phyloP scores from a whole-genome alignment of 257 asterid species.

The Ehretia macrophylla region DNA sequence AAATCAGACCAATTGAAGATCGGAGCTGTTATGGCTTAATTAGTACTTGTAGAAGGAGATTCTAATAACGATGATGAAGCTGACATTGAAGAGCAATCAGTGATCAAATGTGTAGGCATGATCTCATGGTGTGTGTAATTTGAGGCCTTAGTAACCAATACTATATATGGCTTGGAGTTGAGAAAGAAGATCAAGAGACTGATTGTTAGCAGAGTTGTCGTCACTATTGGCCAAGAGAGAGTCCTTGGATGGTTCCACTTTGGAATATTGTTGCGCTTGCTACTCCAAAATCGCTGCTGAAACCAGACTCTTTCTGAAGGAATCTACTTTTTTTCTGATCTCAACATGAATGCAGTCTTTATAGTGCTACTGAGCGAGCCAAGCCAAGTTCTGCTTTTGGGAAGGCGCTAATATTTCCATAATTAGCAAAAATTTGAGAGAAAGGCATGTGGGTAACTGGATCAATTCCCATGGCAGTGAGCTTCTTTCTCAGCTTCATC shows the following conservation, averaged over 20 bases:
- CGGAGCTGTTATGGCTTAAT: constrained; percentile 28
- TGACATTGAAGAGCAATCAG: constrained; percentile 25
- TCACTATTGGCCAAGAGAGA: constrained; percentile 9
- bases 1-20: constrained; percentile 76
- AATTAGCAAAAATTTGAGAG: constrained; percentile 81
- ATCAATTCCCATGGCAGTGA: constrained; percentile 88
- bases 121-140: constrained; percentile 10
- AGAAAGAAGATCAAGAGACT: constrained; percentile 46
- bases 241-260: constrained; percentile 16
- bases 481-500: constrained; percentile 72
- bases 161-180: constrained; percentile 69
- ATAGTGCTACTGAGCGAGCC: constrained; percentile 42
- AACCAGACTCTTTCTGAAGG: constrained; percentile 14
- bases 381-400: constrained; percentile 45
- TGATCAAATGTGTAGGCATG: constrained; percentile 7
- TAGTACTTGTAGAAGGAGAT: constrained; percentile 19
- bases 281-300: constrained; percentile 10
- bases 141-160: constrained; percentile 42
- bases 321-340: constrained; percentile 19
- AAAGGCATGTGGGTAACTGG: constrained; percentile 89
- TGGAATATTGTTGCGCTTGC: constrained; percentile 4
- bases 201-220: background rate
- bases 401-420: constrained; percentile 76
- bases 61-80: constrained; percentile 21
- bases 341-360: constrained; percentile 29